These are phyloP conservation scores for Fusarium sp. DNA, from an alignment of 2,329 filamentous ascomycete species.

Conservation along the genomic window DNA sequence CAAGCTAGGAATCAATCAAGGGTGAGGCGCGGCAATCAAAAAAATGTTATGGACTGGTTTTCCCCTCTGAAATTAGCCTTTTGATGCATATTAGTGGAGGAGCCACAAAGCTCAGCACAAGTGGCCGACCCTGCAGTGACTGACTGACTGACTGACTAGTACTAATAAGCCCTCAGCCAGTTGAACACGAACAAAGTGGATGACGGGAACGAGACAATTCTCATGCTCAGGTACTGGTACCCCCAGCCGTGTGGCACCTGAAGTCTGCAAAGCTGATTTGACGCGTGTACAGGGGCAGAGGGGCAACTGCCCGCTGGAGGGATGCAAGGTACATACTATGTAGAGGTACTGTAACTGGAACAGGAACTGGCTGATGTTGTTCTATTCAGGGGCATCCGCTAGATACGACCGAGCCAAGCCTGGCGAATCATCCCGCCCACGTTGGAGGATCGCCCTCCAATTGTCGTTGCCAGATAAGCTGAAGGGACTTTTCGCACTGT, in stretches of 20 bases:
- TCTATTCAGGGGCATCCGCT: constrained; percentile 36
- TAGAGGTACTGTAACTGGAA: constrained; percentile 14
- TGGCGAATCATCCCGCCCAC: constrained; percentile 49
- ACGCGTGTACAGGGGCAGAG: constrained; percentile 40
- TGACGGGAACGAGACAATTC: constrained; percentile 1
- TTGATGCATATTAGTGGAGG: constrained; percentile 32
- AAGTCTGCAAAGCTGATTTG: constrained; percentile 12
- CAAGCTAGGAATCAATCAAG: constrained; percentile 5
- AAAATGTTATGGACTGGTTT: constrained; percentile 41
- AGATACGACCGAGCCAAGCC: constrained; percentile 25
- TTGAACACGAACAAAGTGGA: constrained; percentile 31
- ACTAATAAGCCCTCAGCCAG: constrained; percentile 13
- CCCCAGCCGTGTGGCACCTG: constrained; percentile 15
- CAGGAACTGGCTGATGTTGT: constrained; percentile 29
- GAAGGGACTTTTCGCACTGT: constrained; percentile 21
- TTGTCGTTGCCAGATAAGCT: constrained; percentile 32
- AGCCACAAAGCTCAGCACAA: not conserved
- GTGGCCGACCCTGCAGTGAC: not conserved
- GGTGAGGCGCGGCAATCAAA: constrained; percentile 47
- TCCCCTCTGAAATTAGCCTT: constrained; percentile 42
- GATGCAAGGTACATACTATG: constrained; percentile 23
- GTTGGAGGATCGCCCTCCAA: constrained; percentile 42
- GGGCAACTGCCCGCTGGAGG: constrained; percentile 7
- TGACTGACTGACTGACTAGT: constrained; percentile 9
- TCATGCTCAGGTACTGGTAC: constrained; percentile 30